Conservation (phyloP, 1,139 yeast genomes). For the Protomyces inouyei region DNA sequence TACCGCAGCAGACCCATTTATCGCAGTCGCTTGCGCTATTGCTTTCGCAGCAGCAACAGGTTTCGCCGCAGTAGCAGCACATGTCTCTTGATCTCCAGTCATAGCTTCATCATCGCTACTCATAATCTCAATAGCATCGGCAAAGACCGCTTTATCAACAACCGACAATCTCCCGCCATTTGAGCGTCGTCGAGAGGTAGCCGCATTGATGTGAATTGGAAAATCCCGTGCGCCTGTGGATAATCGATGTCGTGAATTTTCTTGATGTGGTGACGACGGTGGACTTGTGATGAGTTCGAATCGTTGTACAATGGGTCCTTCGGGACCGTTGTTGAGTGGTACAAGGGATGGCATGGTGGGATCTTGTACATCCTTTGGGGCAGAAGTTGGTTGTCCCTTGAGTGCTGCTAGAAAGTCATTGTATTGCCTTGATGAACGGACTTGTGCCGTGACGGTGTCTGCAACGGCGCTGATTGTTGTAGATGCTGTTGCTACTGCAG, state of each 20-base stretch:
- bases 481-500: too few species aligned
- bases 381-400: neutral
- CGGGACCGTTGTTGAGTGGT: neutral
- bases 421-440: neutral
- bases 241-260: neutral
- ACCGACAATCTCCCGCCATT: too few species aligned
- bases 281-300: neutral
- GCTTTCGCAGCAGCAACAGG: neutral
- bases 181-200: neutral
- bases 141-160: neutral
- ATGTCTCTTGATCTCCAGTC: neutral
- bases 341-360: neutral
- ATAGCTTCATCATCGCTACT: neutral
- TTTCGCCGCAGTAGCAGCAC: neutral
- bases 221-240: neutral
- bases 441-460: too few species aligned
- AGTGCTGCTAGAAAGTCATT: neutral
- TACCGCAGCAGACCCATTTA: too few species aligned
- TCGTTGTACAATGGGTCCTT: neutral
- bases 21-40: neutral
- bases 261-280: neutral
- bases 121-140: neutral
- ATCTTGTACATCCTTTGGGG: neutral
- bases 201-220: neutral
- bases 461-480: too few species aligned